A percentile compares a stretch with the other conserved stretches of the same genome.
Evolutionary conservation across 345 rosid genomes (phyloP).

Genomic region (Turnera subulata): DNA sequence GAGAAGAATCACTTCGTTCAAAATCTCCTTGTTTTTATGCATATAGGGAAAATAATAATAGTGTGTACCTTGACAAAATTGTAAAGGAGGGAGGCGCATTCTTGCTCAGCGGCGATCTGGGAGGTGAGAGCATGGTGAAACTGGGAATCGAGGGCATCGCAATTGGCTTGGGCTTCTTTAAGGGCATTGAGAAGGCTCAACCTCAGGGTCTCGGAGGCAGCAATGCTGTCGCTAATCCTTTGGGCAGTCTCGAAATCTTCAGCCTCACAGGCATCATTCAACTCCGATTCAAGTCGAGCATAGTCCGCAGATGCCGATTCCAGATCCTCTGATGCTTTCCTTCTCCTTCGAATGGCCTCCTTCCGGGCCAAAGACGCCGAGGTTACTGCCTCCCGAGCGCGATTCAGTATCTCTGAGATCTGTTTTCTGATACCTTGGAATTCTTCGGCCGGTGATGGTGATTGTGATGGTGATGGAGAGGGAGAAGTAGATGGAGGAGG

Average conservation of each 20-base stretch:
- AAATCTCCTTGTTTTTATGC: too few species aligned
- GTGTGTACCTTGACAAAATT: conserved; percentile 47
- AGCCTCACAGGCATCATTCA: conserved; percentile 77
- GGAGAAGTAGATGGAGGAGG: background rate
- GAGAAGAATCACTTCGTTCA: too few species aligned
- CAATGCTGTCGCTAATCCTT: conserved; percentile 67
- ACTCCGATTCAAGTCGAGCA: conserved; percentile 54
- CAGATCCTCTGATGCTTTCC: conserved; percentile 58
- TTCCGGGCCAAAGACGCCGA: conserved; percentile 57
- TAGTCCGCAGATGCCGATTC: conserved; percentile 44
- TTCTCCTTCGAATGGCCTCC: conserved; percentile 54
- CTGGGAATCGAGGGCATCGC: conserved; percentile 54
- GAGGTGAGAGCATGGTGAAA: conserved; percentile 54
- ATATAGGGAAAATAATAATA: too few species aligned
- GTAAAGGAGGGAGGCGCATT: conserved; percentile 57
- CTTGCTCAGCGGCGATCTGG: conserved; percentile 69
- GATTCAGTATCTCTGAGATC: conserved; percentile 48
- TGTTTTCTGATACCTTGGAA: conserved; percentile 40
- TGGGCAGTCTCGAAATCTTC: conserved; percentile 87
- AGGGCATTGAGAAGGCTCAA: conserved; percentile 42
- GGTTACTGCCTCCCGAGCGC: conserved; percentile 43
- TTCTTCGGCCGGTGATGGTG: background rate
- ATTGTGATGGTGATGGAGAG: background rate
- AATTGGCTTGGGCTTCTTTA: conserved; percentile 58
- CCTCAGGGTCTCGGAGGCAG: conserved; percentile 47